Evolutionary conservation across 169 alveolate genomes (phyloP), one percentile per base, ranked within the genome.

Genomic region (Besnoitia besnoiti): DNA sequence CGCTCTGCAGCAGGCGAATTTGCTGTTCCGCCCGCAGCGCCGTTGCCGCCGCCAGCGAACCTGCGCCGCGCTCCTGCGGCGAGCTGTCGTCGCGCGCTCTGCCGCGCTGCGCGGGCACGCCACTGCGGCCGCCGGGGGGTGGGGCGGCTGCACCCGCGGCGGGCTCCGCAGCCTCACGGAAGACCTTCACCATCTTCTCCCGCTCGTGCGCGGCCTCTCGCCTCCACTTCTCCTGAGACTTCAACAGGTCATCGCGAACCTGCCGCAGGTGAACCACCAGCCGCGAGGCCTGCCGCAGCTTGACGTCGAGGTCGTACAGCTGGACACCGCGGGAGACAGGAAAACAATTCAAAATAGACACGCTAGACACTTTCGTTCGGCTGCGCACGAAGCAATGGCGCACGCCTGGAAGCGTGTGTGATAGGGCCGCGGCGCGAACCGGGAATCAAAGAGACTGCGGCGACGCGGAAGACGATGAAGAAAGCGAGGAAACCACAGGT

Each of bases 251-350:
- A 37, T 90, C 73, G n/a, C 93, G 85, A 67, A 80, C 93, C 24
- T 85, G 90, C 8, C 93, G 93, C 16, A 90, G 85, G 90, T 90
- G 93, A 35, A 73, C 90, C 55, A 90, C 73, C 90, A 90, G 44
- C 37, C 93, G 90, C 21, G 75, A 55, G 46, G 84, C 85, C 75
- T 90, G 93, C 37, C 67, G 84, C 85, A 30, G 62, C 93, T 80
- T 90, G 40, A 90, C 93, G 75, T 90, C 93, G 80, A 90, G 85
- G 35, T 73, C 82, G 3, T 19, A n/a, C 12, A 55, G 12, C 67
- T 55, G 67, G 3, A 55, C 12, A 55, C n/a, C 1, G 67, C 67
- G 30, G 12, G 67, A 1, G 30, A 8, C 3, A 8, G 30, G 27
- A 55, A 21, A 55, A 16, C 12, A 55, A 55, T 19, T 5, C n/a